phyloP scores from a whole-genome alignment of 768 basidiomycete genomes.

The Mycena crocata region DNA sequence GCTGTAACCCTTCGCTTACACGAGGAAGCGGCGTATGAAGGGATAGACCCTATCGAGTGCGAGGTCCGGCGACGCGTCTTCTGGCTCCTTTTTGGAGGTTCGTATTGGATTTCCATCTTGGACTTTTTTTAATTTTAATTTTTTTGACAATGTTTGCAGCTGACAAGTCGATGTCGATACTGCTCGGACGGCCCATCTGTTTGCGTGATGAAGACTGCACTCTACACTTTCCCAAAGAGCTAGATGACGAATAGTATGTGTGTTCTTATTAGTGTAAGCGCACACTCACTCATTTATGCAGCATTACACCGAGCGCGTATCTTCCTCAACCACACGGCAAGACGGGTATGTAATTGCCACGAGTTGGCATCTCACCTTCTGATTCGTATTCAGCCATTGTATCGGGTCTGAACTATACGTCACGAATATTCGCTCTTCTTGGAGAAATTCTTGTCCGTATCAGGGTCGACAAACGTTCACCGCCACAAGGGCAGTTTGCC shows the following conservation, averaged over 20 bases:
- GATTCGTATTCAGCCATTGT: conserved; percentile 63
- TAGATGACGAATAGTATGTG: conserved; percentile 91
- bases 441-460: conserved; percentile 91
- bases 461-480: conserved; percentile 87
- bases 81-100: conserved; percentile 92
- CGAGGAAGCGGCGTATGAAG: conserved; percentile 86
- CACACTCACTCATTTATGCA: conserved; percentile 49
- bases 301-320: conserved; percentile 88
- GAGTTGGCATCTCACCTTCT: background rate
- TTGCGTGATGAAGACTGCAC: conserved; percentile 93
- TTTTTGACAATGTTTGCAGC: conserved; percentile 60
- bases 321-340: conserved; percentile 89
- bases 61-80: conserved; percentile 89
- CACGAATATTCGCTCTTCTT: conserved; percentile 85
- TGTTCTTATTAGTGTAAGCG: conserved; percentile 37
- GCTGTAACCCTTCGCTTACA: conserved; percentile 87
- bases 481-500: conserved; percentile 87
- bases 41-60: conserved; percentile 87
- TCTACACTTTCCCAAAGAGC: conserved; percentile 86
- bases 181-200: conserved; percentile 86
- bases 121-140: conserved; percentile 19
- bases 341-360: conserved; percentile 50
- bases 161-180: conserved; percentile 90
- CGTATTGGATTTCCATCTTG: conserved; percentile 36
- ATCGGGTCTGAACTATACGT: conserved; percentile 88